Percentiles rank a stretch among this genome's conserved stretches.
These are phyloP conservation scores for Poronia punctata DNA, from an alignment of 495 filamentous ascomycete genomes.

Conservation along the genomic window DNA sequence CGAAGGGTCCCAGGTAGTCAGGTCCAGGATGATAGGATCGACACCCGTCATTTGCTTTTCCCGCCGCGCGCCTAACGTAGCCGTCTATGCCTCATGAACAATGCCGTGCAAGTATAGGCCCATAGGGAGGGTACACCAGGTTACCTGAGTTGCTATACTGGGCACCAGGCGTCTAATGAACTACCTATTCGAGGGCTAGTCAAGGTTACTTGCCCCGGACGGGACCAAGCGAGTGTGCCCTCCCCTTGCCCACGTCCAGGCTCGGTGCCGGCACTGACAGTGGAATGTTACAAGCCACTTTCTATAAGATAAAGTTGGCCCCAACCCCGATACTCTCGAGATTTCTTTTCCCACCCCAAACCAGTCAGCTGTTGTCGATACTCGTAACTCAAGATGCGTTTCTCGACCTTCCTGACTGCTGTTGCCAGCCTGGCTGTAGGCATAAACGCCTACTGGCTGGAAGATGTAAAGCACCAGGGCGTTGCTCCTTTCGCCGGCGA, in stretches of 20 bases:
- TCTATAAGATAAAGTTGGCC: conserved; percentile 22
- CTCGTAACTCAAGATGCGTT: conserved; percentile 27
- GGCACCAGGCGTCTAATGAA: no score
- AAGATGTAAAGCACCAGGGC: conserved; percentile 38
- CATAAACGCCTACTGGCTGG: conserved; percentile 39
- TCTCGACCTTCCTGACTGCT: conserved; percentile 32
- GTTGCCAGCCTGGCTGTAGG: conserved; percentile 28
- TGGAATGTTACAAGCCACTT: conserved; percentile 8
- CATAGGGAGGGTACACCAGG: no score
- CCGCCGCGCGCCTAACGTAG: no score
- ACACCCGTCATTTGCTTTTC: no score
- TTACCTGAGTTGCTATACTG: no score
- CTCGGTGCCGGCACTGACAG: conserved; percentile 19
- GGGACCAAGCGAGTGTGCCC: no score
- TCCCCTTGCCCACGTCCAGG: conserved; percentile 5
- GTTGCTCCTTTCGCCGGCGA: conserved; percentile 36
- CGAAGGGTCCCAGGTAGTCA: no score
- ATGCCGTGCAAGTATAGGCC: no score
- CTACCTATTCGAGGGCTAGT: no score
- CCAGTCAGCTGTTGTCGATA: conserved; percentile 13
- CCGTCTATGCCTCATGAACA: no score
- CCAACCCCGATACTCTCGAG: conserved; percentile 7
- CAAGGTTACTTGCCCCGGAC: no score
- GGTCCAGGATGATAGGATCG: no score
- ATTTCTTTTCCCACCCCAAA: conserved; percentile 8